Percentiles rank a stretch among this genome's conserved stretches.
Evolutionary conservation across 1,284 basidiomycete genomes (phyloP).

Genomic region (Butyriboletus appendiculatus): DNA sequence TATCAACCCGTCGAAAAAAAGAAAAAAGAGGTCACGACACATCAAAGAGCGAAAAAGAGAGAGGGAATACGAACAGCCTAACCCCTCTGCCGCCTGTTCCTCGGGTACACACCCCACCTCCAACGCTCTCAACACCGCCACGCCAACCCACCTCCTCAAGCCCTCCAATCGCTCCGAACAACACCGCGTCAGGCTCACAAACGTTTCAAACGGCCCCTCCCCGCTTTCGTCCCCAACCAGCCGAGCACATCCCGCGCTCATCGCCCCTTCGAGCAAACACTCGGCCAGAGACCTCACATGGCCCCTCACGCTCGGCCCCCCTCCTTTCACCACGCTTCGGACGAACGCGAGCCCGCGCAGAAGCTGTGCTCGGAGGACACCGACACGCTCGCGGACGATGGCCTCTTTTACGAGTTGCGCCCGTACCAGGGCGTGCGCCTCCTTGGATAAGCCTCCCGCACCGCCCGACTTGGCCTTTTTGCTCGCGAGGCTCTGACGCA

Average conservation of each 20-base stretch:
- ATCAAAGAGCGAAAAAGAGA: background rate
- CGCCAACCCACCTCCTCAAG: conserved; percentile 71
- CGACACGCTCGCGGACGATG: conserved; percentile 61
- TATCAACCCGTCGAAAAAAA: conserved; percentile 22
- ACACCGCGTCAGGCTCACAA: conserved; percentile 66
- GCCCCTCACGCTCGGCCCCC: conserved; percentile 48
- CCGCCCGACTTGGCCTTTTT: conserved; percentile 54
- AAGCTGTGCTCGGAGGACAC: conserved; percentile 53
- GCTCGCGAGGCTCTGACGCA: conserved; percentile 79
- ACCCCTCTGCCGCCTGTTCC: conserved; percentile 70
- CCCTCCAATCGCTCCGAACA: conserved; percentile 72
- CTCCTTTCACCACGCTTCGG: conserved; percentile 50
- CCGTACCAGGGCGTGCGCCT: conserved; percentile 78
- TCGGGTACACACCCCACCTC: conserved; percentile 70
- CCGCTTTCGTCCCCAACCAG: conserved; percentile 56
- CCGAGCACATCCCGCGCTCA: conserved; percentile 51
- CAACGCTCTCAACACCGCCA: conserved; percentile 77
- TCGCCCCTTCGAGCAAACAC: conserved; percentile 66
- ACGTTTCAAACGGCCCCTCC: conserved; percentile 61
- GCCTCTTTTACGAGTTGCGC: conserved; percentile 82
- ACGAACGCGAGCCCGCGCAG: conserved; percentile 71
- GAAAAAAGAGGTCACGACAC: background rate
- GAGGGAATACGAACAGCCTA: conserved; percentile 54
- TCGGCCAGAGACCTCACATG: conserved; percentile 60
- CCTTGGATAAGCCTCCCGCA: conserved; percentile 67